Conservation (phyloP, 2,329 filamentous ascomycete species). For the Calcarisporium arbuscula region DNA sequence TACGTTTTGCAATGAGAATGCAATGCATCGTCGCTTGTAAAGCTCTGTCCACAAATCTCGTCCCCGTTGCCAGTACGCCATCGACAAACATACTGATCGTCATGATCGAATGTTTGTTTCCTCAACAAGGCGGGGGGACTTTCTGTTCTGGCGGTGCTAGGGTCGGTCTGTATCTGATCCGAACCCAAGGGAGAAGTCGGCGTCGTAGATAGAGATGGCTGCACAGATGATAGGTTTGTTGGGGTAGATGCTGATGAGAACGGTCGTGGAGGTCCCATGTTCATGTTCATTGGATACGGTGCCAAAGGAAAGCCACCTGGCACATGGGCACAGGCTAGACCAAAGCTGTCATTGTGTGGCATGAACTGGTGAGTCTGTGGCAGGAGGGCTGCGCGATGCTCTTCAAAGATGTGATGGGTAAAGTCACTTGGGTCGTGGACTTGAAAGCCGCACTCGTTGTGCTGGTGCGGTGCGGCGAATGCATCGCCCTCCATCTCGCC, state of each 20-base stretch:
- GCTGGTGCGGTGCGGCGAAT: conserved; percentile 11
- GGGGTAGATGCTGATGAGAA: conserved; percentile 10
- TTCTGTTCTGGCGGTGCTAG: conserved; percentile 5
- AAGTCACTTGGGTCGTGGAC: conserved; percentile 20
- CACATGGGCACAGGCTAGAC: too few species aligned
- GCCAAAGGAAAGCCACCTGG: too few species aligned
- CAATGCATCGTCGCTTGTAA: conserved; percentile 40
- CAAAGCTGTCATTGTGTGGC: too few species aligned
- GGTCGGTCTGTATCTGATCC: conserved; percentile 10
- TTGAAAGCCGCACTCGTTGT: conserved; percentile 21
- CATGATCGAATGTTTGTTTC: conserved; percentile 11
- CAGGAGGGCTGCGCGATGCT: conserved; percentile 15
- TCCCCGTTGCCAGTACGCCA: conserved; percentile 21
- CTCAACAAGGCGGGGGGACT: conserved; percentile 1
- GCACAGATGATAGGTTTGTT: conserved; percentile 17
- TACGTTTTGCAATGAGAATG: conserved; percentile 47
- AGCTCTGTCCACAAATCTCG: conserved; percentile 27
- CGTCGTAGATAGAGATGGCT: conserved; percentile 16
- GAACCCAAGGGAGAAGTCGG: conserved; percentile 20
- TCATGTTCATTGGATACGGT: too few species aligned
- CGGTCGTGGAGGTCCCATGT: too few species aligned
- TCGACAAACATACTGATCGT: conserved; percentile 24
- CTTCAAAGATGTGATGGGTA: conserved; percentile 22
- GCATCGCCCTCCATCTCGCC: conserved; percentile 7
- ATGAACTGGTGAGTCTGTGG: too few species aligned